phyloP scores from a whole-genome alignment of 805 yeast genomes.

The Candida insectorum region DNA sequence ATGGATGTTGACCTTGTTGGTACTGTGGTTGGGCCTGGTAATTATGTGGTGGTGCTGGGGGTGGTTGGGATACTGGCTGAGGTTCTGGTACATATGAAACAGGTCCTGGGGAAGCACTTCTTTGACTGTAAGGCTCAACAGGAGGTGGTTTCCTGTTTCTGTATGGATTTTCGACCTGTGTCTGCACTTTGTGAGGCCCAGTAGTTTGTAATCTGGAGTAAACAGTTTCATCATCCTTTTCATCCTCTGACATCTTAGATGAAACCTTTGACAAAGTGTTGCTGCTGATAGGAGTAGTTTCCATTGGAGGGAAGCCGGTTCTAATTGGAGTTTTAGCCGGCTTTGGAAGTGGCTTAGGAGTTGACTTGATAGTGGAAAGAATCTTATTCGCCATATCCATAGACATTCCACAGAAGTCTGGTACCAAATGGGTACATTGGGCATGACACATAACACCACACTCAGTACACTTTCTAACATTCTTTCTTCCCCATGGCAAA shows the following conservation, averaged over 20 bases:
- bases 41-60: not conserved
- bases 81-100: constrained; percentile 1
- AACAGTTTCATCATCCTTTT: constrained; percentile 19
- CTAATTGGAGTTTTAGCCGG: constrained; percentile 5
- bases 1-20: not conserved
- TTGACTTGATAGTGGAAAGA: constrained; percentile 73
- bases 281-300: constrained; percentile 8
- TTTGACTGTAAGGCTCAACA: constrained; percentile 21
- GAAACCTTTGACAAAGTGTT: constrained; percentile 7
- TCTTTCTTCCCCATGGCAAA: constrained; percentile 91
- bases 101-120: constrained; percentile 21
- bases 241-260: constrained; percentile 11
- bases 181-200: constrained; percentile 22
- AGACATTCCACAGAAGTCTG: constrained; percentile 98
- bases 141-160: constrained; percentile 2
- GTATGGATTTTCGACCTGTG: constrained; percentile 13
- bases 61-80: not conserved
- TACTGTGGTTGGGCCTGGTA: not conserved
- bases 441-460: constrained; percentile 96
- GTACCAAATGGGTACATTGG: constrained; percentile 89
- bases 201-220: constrained; percentile 28
- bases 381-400: constrained; percentile 95
- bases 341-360: constrained; percentile 32
- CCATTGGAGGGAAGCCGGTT: constrained; percentile 13
- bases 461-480: constrained; percentile 86